These are phyloP conservation scores for Fusarium bulbicola DNA, from an alignment of 2,329 filamentous ascomycete species.

Conservation along the genomic window DNA sequence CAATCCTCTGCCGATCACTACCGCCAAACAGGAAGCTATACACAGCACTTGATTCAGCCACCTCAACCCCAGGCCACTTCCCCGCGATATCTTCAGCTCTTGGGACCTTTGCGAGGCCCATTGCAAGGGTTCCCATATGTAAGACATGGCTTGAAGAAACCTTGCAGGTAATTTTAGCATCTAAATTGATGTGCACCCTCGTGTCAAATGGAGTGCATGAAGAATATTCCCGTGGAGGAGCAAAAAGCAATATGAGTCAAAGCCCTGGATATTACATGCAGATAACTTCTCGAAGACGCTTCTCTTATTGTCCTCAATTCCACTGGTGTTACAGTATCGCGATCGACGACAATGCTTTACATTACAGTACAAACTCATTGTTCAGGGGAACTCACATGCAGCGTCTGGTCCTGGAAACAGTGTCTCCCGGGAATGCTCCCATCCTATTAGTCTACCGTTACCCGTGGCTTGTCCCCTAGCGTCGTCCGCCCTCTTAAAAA, in stretches of 20 bases:
- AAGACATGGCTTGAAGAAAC: not conserved
- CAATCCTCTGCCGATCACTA: not conserved
- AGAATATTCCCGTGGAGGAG: not conserved
- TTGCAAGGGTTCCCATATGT: not conserved
- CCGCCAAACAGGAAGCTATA: not conserved
- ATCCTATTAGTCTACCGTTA: not conserved
- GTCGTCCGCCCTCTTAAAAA: not conserved
- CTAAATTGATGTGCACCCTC: not conserved
- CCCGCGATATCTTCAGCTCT: not conserved
- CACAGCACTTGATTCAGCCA: not conserved
- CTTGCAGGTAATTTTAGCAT: not conserved
- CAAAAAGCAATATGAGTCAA: not conserved
- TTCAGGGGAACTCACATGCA: not conserved
- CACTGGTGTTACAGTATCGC: not conserved
- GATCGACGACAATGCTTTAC: not conserved
- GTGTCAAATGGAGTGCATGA: not conserved
- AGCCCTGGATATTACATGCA: not conserved
- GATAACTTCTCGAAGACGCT: not conserved
- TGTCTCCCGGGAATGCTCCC: not conserved
- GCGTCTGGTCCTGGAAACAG: not conserved
- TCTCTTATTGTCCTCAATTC: no score
- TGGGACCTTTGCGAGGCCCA: not conserved
- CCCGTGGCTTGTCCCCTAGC: not conserved
- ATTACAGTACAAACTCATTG: not conserved
- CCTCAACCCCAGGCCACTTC: not conserved